Percentiles rank a stretch among this genome's conserved stretches.
These are phyloP conservation scores for Fusarium setosum DNA, from an alignment of 2,329 filamentous ascomycete genomes.

Conservation along the genomic window DNA sequence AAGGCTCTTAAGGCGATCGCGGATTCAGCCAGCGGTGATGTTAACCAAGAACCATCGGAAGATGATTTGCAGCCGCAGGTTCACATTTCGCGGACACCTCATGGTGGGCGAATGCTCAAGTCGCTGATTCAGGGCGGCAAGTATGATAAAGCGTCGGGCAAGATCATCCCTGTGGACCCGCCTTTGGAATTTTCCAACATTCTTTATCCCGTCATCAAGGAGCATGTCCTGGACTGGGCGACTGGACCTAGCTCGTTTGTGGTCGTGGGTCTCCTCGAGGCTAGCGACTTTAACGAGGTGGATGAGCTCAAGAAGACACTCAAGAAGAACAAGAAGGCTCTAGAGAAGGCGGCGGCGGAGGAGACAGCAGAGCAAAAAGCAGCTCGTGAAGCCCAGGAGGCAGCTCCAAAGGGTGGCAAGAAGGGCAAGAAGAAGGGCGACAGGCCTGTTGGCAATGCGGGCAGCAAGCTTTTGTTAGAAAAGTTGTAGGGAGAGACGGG, in stretches of 20 bases:
- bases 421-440: conserved; percentile 56
- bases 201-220: conserved; percentile 85
- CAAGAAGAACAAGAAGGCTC: conserved; percentile 76
- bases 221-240: conserved; percentile 83
- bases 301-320: conserved; percentile 76
- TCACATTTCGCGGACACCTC: conserved; percentile 71
- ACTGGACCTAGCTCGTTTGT: conserved; percentile 89
- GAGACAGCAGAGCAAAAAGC: conserved; percentile 66
- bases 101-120: conserved; percentile 88
- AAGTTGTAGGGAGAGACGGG: conserved; percentile 55
- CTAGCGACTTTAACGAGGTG: conserved; percentile 74
- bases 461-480: conserved; percentile 69
- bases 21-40: conserved; percentile 69
- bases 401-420: conserved; percentile 55
- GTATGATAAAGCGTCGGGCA: conserved; percentile 81
- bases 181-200: conserved; percentile 82
- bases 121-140: conserved; percentile 89
- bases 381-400: conserved; percentile 61
- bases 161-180: conserved; percentile 77
- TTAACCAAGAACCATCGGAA: conserved; percentile 54
- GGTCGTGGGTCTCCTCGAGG: conserved; percentile 83
- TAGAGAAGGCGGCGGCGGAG: conserved; percentile 75
- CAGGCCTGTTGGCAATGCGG: conserved; percentile 68
- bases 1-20: conserved; percentile 77
- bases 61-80: conserved; percentile 53